These are phyloP conservation scores for Candida tetrigidarum DNA, from an alignment of 1,139 yeast genomes.

Conservation along the genomic window DNA sequence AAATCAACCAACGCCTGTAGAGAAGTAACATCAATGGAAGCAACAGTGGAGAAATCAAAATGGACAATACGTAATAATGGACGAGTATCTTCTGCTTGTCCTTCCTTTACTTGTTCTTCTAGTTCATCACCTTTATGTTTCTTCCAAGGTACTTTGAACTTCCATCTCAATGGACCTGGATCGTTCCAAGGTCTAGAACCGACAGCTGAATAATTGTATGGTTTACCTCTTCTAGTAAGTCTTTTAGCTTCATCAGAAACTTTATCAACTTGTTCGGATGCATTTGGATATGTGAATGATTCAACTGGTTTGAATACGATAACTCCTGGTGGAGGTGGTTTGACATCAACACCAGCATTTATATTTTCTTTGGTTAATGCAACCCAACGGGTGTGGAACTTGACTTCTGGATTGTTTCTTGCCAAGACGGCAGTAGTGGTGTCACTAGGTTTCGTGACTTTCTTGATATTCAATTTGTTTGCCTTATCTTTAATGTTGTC, in stretches of 20 bases:
- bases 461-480: constrained; percentile 18
- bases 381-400: constrained; percentile 77
- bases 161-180: constrained; percentile 67
- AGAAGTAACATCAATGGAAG: constrained; percentile 79
- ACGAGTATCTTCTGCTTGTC: constrained; percentile 47
- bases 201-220: constrained; percentile 44
- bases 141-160: constrained; percentile 35
- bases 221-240: constrained; percentile 63
- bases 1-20: constrained; percentile 79
- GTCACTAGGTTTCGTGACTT: constrained; percentile 22
- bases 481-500: constrained; percentile 24
- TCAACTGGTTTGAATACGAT: constrained; percentile 84
- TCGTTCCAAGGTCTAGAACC: constrained; percentile 93
- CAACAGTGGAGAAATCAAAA: constrained; percentile 78
- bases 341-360: constrained; percentile 60
- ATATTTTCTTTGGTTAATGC: constrained; percentile 64
- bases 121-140: constrained; percentile 23
- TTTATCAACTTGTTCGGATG: constrained; percentile 72
- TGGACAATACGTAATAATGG: constrained; percentile 75
- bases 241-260: constrained; percentile 70
- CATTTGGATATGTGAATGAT: constrained; percentile 79
- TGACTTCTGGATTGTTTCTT: constrained; percentile 34
- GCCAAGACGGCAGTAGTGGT: constrained; percentile 22
- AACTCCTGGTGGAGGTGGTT: constrained; percentile 91
- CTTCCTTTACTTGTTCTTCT: too few relatives aligned